Conservation (phyloP, 345 rosid genomes). For the Cochlearia excelsa region DNA sequence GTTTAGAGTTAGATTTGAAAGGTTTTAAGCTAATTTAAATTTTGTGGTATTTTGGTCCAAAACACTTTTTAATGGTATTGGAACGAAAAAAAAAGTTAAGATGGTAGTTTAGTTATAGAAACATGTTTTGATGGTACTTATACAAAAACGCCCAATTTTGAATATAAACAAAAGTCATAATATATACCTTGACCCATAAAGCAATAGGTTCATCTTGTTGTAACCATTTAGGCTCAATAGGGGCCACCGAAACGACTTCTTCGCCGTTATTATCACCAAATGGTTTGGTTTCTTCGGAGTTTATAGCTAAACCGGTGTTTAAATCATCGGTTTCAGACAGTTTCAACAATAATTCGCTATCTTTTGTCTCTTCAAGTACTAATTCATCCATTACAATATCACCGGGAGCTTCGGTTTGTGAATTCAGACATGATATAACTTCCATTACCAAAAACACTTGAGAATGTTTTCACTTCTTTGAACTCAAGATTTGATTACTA, state of each 20-base stretch:
- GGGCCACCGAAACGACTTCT: slow-evolving; percentile 40
- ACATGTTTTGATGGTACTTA: no score
- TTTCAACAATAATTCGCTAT: slow-evolving; percentile 33
- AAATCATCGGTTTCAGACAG: slow-evolving; percentile 45
- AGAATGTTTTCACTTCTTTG: slow-evolving; percentile 19
- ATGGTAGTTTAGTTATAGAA: no score
- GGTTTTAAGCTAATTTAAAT: no score
- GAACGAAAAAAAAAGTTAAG: no score
- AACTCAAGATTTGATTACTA: slow-evolving; percentile 10
- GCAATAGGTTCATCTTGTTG: slow-evolving; percentile 80
- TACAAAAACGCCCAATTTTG: no score
- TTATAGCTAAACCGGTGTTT: slow-evolving; percentile 37
- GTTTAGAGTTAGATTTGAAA: no score
- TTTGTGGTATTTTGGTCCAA: no score
- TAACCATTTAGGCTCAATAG: slow-evolving; percentile 74
- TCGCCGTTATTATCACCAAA: slow-evolving; percentile 45
- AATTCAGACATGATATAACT: slow-evolving; percentile 51
- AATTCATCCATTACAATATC: slow-evolving; percentile 36
- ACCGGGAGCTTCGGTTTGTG: slow-evolving; percentile 42
- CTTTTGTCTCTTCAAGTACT: slow-evolving; percentile 36
- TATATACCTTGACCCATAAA: slow-evolving; percentile 88
- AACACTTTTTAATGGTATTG: no score
- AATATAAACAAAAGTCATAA: no score
- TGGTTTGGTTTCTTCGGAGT: slow-evolving; percentile 49
- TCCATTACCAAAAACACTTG: slow-evolving; percentile 43